Evolutionary conservation across 176 grass and related monocot species (phyloP).

Genomic region (Themeda triandra): DNA sequence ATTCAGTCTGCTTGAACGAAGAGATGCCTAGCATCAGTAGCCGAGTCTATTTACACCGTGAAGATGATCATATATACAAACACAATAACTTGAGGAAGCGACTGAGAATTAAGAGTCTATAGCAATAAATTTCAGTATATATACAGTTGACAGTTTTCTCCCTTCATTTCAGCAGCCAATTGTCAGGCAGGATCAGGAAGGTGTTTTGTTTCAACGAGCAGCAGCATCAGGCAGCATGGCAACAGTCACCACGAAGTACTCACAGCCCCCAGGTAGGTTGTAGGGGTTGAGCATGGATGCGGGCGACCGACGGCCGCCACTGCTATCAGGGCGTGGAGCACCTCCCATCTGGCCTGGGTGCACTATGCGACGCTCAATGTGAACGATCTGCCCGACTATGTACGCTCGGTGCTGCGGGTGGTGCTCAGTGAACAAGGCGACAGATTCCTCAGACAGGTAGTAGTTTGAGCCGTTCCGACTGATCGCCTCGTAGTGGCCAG

Average conservation of each 20-base stretch:
- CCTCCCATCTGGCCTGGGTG: slow-evolving; percentile 35
- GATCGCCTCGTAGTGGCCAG: slow-evolving; percentile 82
- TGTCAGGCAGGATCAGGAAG: slow-evolving; percentile 88
- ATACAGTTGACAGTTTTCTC: slow-evolving; percentile 70
- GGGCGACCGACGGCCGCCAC: slow-evolving; percentile 20
- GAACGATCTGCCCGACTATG: slow-evolving; percentile 95
- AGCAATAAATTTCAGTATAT: slow-evolving; percentile 45
- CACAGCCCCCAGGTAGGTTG: slow-evolving; percentile 60
- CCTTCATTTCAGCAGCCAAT: slow-evolving; percentile 94
- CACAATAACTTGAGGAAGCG: slow-evolving; percentile 25
- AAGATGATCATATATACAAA: slow-evolving; percentile 39
- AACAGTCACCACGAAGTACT: slow-evolving; percentile 94
- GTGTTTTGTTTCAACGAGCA: slow-evolving; percentile 41
- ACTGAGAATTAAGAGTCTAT: slow-evolving; percentile 10
- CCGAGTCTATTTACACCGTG: slow-evolving; percentile 42
- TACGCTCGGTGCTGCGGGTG: slow-evolving; percentile 45
- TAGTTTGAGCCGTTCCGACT: slow-evolving; percentile 76
- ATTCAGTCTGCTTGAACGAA: slow-evolving; percentile 44
- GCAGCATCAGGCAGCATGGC: slow-evolving; percentile 80
- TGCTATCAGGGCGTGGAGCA: slow-evolving; percentile 18
- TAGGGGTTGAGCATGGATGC: slow-evolving; percentile 51
- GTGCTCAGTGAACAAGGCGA: slow-evolving; percentile 84
- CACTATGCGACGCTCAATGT: slow-evolving; percentile 56
- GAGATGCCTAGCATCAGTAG: slow-evolving; percentile 28
- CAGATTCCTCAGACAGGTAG: slow-evolving; percentile 86